Evolutionary conservation across 768 basidiomycete species (phyloP).

Genomic region (Tylopilus rubrobrunneus): DNA sequence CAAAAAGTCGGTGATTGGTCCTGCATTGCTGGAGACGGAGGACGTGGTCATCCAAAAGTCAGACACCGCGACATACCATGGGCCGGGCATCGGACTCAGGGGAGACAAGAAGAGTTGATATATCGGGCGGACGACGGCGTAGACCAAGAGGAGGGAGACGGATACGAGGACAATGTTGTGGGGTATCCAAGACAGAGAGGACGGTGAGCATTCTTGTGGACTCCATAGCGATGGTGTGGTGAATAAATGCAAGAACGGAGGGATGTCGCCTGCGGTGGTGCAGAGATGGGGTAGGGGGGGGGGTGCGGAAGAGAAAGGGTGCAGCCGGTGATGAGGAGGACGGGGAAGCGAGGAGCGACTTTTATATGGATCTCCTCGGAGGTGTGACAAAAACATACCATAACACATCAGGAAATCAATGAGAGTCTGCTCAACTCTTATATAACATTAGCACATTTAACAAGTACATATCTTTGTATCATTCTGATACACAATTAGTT

Average conservation of each 20-base stretch:
- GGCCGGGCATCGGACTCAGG: constrained; percentile 70
- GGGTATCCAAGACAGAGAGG: constrained; percentile 28
- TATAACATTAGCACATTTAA: too few species aligned
- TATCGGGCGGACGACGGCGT: constrained; percentile 33
- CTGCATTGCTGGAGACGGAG: constrained; percentile 73
- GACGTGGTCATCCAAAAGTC: constrained; percentile 70
- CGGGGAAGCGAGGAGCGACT: constrained; percentile 2
- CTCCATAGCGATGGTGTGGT: constrained; percentile 22
- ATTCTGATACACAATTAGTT: too few species aligned
- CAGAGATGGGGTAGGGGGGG: not conserved
- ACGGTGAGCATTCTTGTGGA: constrained; percentile 6
- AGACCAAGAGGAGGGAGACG: constrained; percentile 28
- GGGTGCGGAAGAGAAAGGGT: not conserved
- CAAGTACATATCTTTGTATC: too few species aligned
- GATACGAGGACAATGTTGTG: constrained; percentile 23
- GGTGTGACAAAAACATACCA: constrained; percentile 35
- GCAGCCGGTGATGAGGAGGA: constrained; percentile 8
- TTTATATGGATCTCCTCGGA: constrained; percentile 28
- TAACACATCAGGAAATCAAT: too few species aligned
- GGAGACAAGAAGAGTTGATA: constrained; percentile 60
- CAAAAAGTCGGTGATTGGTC: constrained; percentile 63
- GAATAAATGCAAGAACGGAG: constrained; percentile 8
- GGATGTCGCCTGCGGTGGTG: constrained; percentile 1
- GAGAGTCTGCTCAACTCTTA: too few species aligned
- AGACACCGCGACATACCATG: constrained; percentile 76